Evolutionary conservation across 768 basidiomycete species (phyloP).

Genomic region (Hydnum rufescens): DNA sequence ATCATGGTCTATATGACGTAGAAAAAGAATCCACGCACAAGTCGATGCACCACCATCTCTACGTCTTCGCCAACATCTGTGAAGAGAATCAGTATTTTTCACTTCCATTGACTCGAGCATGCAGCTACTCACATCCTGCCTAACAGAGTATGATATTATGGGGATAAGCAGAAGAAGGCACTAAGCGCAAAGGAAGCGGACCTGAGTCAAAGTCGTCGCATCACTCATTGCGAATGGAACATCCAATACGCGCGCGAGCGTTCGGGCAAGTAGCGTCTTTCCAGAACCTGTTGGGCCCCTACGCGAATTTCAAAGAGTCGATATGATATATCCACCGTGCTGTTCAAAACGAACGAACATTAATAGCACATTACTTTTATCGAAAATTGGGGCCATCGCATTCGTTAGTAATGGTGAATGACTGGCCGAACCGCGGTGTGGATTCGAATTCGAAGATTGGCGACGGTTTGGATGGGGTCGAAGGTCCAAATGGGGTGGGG

Average conservation of each 20-base stretch:
- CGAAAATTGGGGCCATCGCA: constrained; percentile 27
- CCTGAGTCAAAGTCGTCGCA: constrained; percentile 87
- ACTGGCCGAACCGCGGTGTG: background rate
- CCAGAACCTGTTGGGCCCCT: constrained; percentile 82
- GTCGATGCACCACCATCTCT: constrained; percentile 70
- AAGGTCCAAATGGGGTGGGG: too few species aligned
- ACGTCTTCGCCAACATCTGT: constrained; percentile 93
- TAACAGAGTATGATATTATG: constrained; percentile 14
- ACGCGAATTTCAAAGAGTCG: background rate
- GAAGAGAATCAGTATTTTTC: background rate
- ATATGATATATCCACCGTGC: too few species aligned
- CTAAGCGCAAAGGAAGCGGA: constrained; percentile 15
- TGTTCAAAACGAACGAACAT: constrained; percentile 31
- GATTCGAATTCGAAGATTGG: background rate
- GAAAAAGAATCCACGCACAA: constrained; percentile 26
- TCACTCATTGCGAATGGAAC: constrained; percentile 90
- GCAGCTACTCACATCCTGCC: constrained; percentile 44
- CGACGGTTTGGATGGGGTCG: constrained; percentile 36
- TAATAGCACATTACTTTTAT: constrained; percentile 92
- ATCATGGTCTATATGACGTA: background rate
- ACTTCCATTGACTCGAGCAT: background rate
- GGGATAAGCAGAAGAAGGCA: background rate
- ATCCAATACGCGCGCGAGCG: constrained; percentile 75
- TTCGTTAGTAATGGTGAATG: background rate
- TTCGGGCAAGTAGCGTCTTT: constrained; percentile 79